Evolutionary conservation across 768 basidiomycete genomes (phyloP).

Genomic region (Tephrocybe sp.): DNA sequence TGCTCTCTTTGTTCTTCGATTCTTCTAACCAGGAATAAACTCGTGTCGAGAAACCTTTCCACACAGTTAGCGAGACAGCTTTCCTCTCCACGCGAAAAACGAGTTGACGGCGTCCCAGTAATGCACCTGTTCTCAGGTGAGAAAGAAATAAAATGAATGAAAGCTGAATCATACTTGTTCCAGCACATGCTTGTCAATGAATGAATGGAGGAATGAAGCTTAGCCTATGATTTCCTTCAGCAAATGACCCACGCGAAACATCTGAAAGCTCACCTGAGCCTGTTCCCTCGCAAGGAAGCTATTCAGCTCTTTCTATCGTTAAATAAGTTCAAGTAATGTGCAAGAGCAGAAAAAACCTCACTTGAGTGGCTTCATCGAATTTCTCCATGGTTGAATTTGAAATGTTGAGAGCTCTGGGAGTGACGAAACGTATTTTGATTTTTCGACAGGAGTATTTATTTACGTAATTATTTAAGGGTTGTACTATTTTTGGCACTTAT

Average conservation of each 20-base stretch:
- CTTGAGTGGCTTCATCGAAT: conserved; percentile 81
- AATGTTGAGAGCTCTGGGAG: background rate
- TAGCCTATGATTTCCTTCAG: conserved; percentile 30
- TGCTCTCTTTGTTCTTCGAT: conserved; percentile 45
- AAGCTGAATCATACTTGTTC: conserved; percentile 72
- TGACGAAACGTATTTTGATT: too few relatives aligned
- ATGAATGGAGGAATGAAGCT: conserved; percentile 67
- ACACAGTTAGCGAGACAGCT: conserved; percentile 87
- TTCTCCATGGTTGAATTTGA: conserved; percentile 37
- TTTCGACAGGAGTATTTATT: background rate
- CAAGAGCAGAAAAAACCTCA: conserved; percentile 24
- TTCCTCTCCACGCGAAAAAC: conserved; percentile 79
- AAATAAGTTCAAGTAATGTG: conserved; percentile 1
- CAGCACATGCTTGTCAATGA: conserved; percentile 83
- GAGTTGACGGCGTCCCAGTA: conserved; percentile 70
- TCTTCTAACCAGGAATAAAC: conserved; percentile 75
- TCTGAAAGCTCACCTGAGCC: conserved; percentile 54
- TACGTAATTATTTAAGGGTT: conserved; percentile 13
- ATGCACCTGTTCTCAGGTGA: conserved; percentile 57
- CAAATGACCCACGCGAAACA: background rate
- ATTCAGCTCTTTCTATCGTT: conserved; percentile 73
- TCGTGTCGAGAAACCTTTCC: conserved; percentile 87
- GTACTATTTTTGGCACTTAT: conserved; percentile 8
- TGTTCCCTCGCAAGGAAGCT: conserved; percentile 82
- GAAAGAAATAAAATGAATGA: background rate